A percentile compares a stretch with the other conserved stretches of the same genome.
phyloP scores from a whole-genome alignment of 257 asterid genomes.

The Petunia secreta region DNA sequence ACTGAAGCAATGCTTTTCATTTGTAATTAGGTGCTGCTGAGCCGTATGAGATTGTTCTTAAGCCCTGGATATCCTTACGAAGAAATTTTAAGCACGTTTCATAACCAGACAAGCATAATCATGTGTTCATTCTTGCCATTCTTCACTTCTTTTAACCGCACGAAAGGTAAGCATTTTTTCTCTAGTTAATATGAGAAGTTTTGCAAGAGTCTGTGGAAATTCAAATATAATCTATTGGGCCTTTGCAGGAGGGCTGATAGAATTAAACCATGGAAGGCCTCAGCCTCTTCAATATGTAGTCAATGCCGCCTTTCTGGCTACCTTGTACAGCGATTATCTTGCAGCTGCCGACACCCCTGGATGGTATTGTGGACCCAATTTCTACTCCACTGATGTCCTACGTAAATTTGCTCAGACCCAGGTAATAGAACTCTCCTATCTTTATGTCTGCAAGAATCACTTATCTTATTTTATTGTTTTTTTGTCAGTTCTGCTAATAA shows the following conservation, averaged over 20 bases:
- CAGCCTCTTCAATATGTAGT: slow-evolving; percentile 97
- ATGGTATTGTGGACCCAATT: slow-evolving; percentile 95
- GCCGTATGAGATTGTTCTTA: slow-evolving; percentile 83
- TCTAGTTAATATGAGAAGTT: background rate
- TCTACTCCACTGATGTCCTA: slow-evolving; percentile 76
- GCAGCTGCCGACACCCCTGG: slow-evolving; percentile 94
- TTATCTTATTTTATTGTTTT: background rate
- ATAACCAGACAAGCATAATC: slow-evolving; percentile 91
- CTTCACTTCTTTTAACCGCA: slow-evolving; percentile 82
- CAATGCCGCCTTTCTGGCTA: slow-evolving; percentile 95
- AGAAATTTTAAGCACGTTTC: slow-evolving; percentile 81
- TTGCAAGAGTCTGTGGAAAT: background rate
- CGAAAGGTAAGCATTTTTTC: slow-evolving; percentile 57
- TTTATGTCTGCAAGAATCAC: background rate
- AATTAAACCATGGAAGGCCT: slow-evolving; percentile 88
- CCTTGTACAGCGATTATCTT: slow-evolving; percentile 85
- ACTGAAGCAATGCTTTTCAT: slow-evolving; percentile 23
- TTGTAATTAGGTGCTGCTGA: slow-evolving; percentile 71
- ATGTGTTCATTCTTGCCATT: slow-evolving; percentile 94
- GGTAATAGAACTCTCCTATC: slow-evolving; percentile 41
- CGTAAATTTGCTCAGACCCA: slow-evolving; percentile 87
- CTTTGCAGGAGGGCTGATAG: slow-evolving; percentile 82
- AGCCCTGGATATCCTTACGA: slow-evolving; percentile 98
- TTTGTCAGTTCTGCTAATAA: background rate
- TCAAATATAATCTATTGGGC: slow-evolving; percentile 12